Conservation (phyloP, 805 yeast species). For the Debaryomyces castellii region DNA sequence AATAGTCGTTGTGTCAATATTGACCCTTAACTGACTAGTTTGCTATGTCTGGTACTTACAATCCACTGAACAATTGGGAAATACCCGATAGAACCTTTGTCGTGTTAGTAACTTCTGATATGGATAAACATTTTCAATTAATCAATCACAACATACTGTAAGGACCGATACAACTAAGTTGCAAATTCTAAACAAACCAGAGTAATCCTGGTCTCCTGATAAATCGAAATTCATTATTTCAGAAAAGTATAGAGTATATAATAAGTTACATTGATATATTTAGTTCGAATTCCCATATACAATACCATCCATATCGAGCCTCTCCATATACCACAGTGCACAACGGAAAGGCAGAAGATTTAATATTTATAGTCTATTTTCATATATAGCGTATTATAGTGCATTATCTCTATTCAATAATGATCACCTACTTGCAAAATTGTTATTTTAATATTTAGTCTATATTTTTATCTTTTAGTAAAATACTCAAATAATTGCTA, state of each 20-base stretch:
- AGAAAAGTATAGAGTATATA: neutral
- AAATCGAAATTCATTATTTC: conserved; percentile 42
- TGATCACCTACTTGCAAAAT: no score
- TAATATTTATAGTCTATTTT: no score
- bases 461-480: no score
- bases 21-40: no score
- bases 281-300: neutral
- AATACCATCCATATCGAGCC: neutral
- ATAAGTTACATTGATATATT: neutral
- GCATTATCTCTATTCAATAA: no score
- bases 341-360: neutral
- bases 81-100: conserved; percentile 46
- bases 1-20: no score
- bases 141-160: conserved; percentile 39
- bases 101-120: neutral
- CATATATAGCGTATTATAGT: no score
- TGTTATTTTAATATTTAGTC: no score
- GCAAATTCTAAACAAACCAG: conserved; percentile 47
- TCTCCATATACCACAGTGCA: neutral
- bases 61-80: conserved; percentile 50
- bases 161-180: conserved; percentile 57
- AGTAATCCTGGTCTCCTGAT: conserved; percentile 41
- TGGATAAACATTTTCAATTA: neutral
- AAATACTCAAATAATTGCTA: no score
- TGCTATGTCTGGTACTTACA: conserved; percentile 31